Percentiles rank a stretch among this genome's conserved stretches.
phyloP scores from a whole-genome alignment of 2,329 filamentous ascomycete species.

The Beauveria asiatica region DNA sequence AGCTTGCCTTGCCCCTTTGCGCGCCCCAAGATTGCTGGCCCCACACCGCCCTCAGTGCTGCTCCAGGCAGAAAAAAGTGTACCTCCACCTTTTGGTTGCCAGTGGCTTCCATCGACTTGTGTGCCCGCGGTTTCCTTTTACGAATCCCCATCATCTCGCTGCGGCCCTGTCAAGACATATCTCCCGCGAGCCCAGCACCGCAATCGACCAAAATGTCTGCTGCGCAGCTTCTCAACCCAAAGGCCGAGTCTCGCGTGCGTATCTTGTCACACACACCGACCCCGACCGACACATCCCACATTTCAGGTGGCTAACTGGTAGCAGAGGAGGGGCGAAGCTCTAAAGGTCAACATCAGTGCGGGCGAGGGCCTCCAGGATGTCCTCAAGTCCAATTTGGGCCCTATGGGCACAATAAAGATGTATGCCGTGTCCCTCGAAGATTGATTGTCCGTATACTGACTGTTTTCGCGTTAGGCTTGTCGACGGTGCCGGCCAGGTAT shows the following conservation, averaged over 20 bases:
- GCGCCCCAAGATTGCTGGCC: constrained; percentile 4
- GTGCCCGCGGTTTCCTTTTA: constrained; percentile 2
- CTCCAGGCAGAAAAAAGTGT: constrained; percentile 15
- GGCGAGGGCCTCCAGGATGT: constrained; percentile 92
- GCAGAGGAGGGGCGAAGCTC: constrained; percentile 90
- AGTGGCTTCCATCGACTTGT: constrained; percentile 10
- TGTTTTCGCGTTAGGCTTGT: constrained; percentile 43
- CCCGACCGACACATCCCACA: constrained; percentile 16
- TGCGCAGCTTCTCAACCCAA: constrained; percentile 95
- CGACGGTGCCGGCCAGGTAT: constrained; percentile 61
- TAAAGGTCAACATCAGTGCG: constrained; percentile 92
- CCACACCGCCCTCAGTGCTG: constrained; percentile 13
- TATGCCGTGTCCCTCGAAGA: constrained; percentile 27
- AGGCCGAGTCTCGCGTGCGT: constrained; percentile 91
- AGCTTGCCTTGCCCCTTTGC: constrained; percentile 4
- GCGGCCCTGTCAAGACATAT: constrained; percentile 6
- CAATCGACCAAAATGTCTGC: constrained; percentile 64
- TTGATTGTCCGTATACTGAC: constrained; percentile 19
- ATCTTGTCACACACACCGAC: constrained; percentile 12
- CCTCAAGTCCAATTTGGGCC: constrained; percentile 90
- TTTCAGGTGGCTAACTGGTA: constrained; percentile 19
- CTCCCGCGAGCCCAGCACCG: constrained; percentile 1
- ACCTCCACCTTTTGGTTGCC: constrained; percentile 14
- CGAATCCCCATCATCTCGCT: constrained; percentile 6
- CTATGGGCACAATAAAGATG: constrained; percentile 95